phyloP scores from a whole-genome alignment of 305 asterid species.

The Striga hermonthica region DNA sequence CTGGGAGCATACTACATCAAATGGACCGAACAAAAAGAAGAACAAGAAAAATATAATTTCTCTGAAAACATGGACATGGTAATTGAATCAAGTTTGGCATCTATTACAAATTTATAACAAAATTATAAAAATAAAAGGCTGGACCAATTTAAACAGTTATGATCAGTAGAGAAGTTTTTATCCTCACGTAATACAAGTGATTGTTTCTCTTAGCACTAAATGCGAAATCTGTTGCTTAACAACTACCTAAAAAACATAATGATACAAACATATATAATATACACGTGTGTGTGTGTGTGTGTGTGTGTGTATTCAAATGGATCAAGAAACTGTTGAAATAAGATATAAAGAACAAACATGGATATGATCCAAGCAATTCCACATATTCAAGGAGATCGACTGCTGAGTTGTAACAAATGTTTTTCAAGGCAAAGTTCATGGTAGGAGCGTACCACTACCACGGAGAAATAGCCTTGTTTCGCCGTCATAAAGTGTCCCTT shows the following conservation, averaged over 20 bases:
- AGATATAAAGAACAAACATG: neutral
- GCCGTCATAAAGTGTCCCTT: slow-evolving; percentile 97
- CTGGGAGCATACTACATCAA: slow-evolving; percentile 1
- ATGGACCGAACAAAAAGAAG: neutral
- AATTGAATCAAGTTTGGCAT: slow-evolving; percentile 8
- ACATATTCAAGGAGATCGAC: neutral
- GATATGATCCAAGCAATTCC: neutral
- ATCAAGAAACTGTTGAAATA: neutral
- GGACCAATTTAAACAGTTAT: neutral
- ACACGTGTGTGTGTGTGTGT: too few relatives aligned
- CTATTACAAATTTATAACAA: neutral
- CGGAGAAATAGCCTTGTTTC: slow-evolving; percentile 91
- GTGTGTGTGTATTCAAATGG: neutral
- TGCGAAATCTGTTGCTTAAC: slow-evolving; percentile 3
- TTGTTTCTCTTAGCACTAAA: slow-evolving; percentile 21
- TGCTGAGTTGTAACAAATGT: slow-evolving; percentile 11
- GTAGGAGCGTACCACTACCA: slow-evolving; percentile 52
- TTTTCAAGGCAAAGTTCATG: slow-evolving; percentile 15
- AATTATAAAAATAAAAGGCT: neutral
- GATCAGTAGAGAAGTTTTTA: neutral
- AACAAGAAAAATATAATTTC: neutral
- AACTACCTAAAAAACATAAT: neutral
- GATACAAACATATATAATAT: neutral
- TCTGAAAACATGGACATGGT: neutral
- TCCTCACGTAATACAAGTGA: slow-evolving; percentile 6